Evolutionary conservation across 2,329 filamentous ascomycete species (phyloP).

Genomic region (Phialophora chinensis): DNA sequence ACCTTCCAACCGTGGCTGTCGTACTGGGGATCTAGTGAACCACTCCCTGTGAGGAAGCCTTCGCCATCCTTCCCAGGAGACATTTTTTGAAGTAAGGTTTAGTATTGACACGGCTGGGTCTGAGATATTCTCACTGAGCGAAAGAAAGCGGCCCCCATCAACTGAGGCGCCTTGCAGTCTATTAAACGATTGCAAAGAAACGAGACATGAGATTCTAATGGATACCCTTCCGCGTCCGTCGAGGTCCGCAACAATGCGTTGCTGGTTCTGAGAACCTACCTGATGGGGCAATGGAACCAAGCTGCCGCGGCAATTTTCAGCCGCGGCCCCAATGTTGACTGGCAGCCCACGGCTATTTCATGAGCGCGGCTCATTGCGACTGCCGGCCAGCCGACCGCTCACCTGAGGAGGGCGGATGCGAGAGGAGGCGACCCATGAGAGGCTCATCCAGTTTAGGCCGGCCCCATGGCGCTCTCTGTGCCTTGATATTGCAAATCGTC

Average conservation of each 20-base stretch:
- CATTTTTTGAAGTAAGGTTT: background rate
- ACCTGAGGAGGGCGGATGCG: background rate
- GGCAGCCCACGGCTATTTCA: background rate
- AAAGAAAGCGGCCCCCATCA: background rate
- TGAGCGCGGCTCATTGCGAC: background rate
- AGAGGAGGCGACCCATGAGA: background rate
- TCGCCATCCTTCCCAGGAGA: constrained; percentile 65
- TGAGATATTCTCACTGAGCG: background rate
- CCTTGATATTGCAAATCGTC: background rate
- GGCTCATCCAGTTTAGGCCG: background rate
- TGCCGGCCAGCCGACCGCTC: background rate
- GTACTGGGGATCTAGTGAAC: background rate
- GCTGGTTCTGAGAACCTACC: too few relatives aligned
- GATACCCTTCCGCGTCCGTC: background rate
- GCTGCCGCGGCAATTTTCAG: background rate
- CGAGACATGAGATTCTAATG: background rate
- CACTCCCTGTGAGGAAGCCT: constrained; percentile 64
- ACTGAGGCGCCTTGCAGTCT: background rate
- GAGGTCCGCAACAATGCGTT: background rate
- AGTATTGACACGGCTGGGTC: background rate
- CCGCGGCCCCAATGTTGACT: background rate
- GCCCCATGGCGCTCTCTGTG: background rate
- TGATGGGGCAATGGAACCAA: background rate
- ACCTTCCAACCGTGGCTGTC: constrained; percentile 15
- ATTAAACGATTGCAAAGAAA: background rate